These are phyloP conservation scores for Carex parvula DNA, from an alignment of 176 grass and related monocot species.

Conservation along the genomic window DNA sequence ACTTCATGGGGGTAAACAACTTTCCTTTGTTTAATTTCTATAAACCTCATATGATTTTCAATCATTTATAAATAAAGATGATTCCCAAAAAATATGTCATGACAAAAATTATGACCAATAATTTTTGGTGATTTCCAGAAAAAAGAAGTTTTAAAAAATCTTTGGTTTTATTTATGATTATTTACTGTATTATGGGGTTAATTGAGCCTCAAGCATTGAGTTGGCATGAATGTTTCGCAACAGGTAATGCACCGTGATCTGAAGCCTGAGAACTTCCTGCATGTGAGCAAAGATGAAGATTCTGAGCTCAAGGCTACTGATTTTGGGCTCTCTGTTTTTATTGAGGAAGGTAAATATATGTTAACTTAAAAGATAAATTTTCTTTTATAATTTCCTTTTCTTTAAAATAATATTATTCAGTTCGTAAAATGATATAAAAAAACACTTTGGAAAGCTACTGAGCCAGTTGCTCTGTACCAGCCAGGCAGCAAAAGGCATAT, in stretches of 20 bases:
- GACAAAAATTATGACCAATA: background rate
- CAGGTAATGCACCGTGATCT: constrained; percentile 68
- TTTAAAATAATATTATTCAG: background rate
- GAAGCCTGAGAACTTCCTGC: constrained; percentile 91
- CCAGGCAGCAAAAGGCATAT: background rate
- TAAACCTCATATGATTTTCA: background rate
- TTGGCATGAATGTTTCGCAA: background rate
- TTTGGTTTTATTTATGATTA: background rate
- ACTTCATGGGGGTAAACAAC: constrained; percentile 80
- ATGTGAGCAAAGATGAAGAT: constrained; percentile 43
- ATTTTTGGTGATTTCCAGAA: background rate
- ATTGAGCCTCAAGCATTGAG: background rate
- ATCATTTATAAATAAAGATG: background rate
- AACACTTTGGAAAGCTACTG: background rate
- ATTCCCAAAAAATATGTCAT: background rate
- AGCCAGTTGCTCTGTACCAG: background rate
- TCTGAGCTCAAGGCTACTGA: constrained; percentile 80
- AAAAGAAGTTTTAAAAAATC: background rate
- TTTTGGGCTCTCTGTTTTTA: constrained; percentile 81
- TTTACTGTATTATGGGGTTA: background rate
- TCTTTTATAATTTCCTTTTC: background rate
- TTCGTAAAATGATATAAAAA: background rate
- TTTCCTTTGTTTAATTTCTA: background rate
- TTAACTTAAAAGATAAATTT: background rate
- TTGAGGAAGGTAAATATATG: constrained; percentile 57